These are phyloP conservation scores for Rubia occidens DNA, from an alignment of 305 asterid species.

Conservation along the genomic window DNA sequence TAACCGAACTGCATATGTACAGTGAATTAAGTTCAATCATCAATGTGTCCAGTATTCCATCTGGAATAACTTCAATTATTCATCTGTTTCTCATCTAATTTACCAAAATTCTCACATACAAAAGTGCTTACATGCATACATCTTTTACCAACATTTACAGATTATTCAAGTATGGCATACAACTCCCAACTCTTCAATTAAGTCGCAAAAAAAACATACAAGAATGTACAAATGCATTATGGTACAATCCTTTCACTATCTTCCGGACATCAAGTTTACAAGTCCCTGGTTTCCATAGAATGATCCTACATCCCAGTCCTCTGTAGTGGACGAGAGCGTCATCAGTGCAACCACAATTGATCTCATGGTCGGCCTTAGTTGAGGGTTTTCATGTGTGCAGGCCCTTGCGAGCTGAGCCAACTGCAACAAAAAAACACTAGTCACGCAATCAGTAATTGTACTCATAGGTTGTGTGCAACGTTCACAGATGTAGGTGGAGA, in stretches of 20 bases:
- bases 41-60: not conserved
- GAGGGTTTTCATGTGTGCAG: conserved; percentile 81
- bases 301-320: conserved; percentile 80
- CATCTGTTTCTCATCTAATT: not conserved
- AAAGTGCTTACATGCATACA: not conserved
- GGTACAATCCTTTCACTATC: conserved; percentile 28
- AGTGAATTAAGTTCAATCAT: not conserved
- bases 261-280: conserved; percentile 64
- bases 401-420: conserved; percentile 76
- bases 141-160: conserved; percentile 8
- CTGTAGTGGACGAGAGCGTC: conserved; percentile 81
- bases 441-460: not conserved
- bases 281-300: conserved; percentile 70
- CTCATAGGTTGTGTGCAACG: not conserved
- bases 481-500: not conserved
- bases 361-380: conserved; percentile 75
- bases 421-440: conserved; percentile 24
- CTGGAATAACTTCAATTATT: not conserved
- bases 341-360: conserved; percentile 79
- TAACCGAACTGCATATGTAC: conserved; percentile 1
- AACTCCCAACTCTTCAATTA: not conserved
- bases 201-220: not conserved
- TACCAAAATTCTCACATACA: not conserved
- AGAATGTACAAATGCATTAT: not conserved
- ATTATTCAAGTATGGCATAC: not conserved